Evolutionary conservation across 495 filamentous ascomycete genomes (phyloP), one percentile per base, ranked within the genome.

Genomic region (Trichoderma erinaceum): DNA sequence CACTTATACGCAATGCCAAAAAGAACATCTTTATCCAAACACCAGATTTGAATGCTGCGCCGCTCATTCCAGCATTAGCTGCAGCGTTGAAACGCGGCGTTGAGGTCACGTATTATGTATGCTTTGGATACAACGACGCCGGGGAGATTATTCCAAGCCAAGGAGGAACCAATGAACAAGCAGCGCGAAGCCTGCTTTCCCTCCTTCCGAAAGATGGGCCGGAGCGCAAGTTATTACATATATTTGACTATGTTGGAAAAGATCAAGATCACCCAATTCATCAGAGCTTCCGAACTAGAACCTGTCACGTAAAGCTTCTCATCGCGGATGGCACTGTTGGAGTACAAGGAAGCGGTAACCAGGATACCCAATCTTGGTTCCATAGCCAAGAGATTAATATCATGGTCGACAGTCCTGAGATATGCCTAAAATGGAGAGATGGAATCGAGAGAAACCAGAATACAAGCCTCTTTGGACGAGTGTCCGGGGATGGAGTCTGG

Each of bases 341-440:
- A 15, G 87, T 92, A 63, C 83, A 88, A 78, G 89, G 90, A 7
- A 90, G 86, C 70, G 90, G 90, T 0, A 93, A 93, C 73, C 86
- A 90, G 72, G 90, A 93, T 67, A 92, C 90, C n/a, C 90, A 93
- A 78, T 86, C 82, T 68, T 93, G 87, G 86, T 92, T 81, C 70
- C 90, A 93, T 73, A 86, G 82, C 44, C 89, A 91, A 75, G 90
- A 93, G 73, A 82, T 89, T 67, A 93, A 93, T 71, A 71, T 92
- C 15, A 83, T 93, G 81, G 73, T 92, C 16, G 90, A 93, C 67
- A 87, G 83, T 4, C 72, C 74, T 0, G 66, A 78, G 2, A 72
- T 92, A 8, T 93, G 90, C 69, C 69, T 73, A 67, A 75, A 77
- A 44, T 92, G 90, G 90, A 78, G 83, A 21, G 85, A 86, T 25